Evolutionary conservation across 495 filamentous ascomycete species (phyloP).

Genomic region (Xylaria scruposa): DNA sequence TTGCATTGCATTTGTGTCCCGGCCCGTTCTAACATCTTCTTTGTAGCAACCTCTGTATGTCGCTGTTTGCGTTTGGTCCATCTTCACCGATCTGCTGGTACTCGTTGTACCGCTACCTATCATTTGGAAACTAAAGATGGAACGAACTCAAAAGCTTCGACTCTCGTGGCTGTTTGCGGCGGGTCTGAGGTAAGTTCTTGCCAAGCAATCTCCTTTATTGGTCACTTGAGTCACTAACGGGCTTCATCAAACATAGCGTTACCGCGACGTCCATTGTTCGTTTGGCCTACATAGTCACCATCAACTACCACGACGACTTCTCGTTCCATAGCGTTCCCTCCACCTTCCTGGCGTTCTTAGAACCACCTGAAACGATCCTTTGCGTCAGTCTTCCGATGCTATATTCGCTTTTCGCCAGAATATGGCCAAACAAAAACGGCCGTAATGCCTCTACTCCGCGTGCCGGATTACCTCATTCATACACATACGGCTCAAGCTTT

Average conservation of each 20-base stretch:
- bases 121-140: constrained; percentile 28
- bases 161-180: constrained; percentile 23
- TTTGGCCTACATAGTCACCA: constrained; percentile 23
- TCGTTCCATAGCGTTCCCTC: constrained; percentile 24
- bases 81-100: constrained; percentile 27
- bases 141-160: constrained; percentile 24
- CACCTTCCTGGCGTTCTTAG: constrained; percentile 22
- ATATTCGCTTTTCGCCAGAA: constrained; percentile 12
- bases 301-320: constrained; percentile 28
- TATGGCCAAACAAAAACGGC: constrained; percentile 1
- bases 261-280: constrained; percentile 23
- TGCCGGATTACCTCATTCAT: constrained; percentile 3
- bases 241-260: constrained; percentile 4
- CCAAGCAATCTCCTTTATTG: not conserved
- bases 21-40: not conserved
- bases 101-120: constrained; percentile 18
- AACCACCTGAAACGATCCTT: constrained; percentile 20
- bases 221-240: not conserved
- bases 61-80: constrained; percentile 27
- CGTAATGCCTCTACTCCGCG: constrained; percentile 7
- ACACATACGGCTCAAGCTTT: constrained; percentile 14
- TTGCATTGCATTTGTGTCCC: not conserved
- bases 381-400: constrained; percentile 28
- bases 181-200: constrained; percentile 15
- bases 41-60: constrained; percentile 25